These are phyloP conservation scores for Paxillus rubicundulus DNA, from an alignment of 768 basidiomycete species.

Conservation along the genomic window DNA sequence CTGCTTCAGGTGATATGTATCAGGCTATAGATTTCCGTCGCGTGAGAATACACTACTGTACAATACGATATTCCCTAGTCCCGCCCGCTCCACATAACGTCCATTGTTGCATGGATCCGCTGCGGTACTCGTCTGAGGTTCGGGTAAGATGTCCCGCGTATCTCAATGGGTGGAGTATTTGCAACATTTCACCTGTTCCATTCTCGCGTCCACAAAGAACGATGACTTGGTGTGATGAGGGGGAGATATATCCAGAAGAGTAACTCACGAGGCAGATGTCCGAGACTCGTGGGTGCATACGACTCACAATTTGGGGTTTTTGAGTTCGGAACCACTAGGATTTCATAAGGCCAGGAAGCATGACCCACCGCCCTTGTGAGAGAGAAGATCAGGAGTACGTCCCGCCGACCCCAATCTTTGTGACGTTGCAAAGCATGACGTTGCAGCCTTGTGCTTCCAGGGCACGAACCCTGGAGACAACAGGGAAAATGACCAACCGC, in stretches of 20 bases:
- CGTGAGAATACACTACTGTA: no score
- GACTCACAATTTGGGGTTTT: slow-evolving; percentile 9
- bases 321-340: no score
- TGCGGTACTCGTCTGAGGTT: no score
- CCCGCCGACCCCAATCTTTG: slow-evolving; percentile 12
- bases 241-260: background rate
- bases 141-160: no score
- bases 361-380: no score
- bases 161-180: no score
- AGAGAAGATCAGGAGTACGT: background rate
- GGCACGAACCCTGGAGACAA: slow-evolving; percentile 16
- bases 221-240: slow-evolving; percentile 10
- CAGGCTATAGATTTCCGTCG: background rate
- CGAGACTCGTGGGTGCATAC: slow-evolving; percentile 1
- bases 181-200: background rate
- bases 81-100: no score
- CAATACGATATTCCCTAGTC: no score
- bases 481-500: slow-evolving; percentile 7
- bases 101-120: no score
- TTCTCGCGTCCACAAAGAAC: slow-evolving; percentile 4
- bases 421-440: slow-evolving; percentile 20
- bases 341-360: no score
- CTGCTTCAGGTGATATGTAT: background rate
- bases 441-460: slow-evolving; percentile 7
- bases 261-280: no score